These are phyloP conservation scores for Populus euphratica DNA, from an alignment of 345 rosid species.

Conservation along the genomic window DNA sequence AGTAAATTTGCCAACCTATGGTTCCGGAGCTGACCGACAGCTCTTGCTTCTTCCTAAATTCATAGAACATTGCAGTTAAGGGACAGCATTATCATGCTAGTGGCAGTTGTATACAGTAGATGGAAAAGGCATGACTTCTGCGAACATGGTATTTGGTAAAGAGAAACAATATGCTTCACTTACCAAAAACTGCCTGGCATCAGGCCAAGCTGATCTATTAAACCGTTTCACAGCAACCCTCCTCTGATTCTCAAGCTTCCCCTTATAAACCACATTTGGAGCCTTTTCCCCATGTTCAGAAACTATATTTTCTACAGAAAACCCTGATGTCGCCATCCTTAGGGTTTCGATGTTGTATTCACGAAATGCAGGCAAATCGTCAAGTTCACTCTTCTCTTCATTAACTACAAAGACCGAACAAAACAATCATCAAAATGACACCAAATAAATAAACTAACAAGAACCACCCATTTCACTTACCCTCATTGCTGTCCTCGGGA, in stretches of 20 bases:
- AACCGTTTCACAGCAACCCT: constrained; percentile 41
- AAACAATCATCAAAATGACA: constrained; percentile 5
- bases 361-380: constrained; percentile 30
- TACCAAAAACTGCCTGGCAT: constrained; percentile 41
- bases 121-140: not conserved
- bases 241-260: constrained; percentile 41
- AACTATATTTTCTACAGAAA: constrained; percentile 42
- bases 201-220: constrained; percentile 47
- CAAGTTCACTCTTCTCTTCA: constrained; percentile 26
- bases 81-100: not conserved
- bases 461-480: constrained; percentile 24
- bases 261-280: constrained; percentile 45
- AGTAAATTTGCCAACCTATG: constrained; percentile 45
- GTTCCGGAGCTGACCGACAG: constrained; percentile 45
- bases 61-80: constrained; percentile 1
- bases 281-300: constrained; percentile 51
- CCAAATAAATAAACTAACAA: constrained; percentile 1
- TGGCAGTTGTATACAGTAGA: not conserved
- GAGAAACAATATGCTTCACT: constrained; percentile 2
- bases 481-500: constrained; percentile 29
- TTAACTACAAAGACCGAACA: constrained; percentile 20
- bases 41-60: constrained; percentile 44
- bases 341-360: constrained; percentile 36
- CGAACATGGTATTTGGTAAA: not conserved
- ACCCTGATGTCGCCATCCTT: constrained; percentile 44